Base-by-base conservation (phyloP, 768 basidiomycete species). In the Dendrothele bispora region DNA sequence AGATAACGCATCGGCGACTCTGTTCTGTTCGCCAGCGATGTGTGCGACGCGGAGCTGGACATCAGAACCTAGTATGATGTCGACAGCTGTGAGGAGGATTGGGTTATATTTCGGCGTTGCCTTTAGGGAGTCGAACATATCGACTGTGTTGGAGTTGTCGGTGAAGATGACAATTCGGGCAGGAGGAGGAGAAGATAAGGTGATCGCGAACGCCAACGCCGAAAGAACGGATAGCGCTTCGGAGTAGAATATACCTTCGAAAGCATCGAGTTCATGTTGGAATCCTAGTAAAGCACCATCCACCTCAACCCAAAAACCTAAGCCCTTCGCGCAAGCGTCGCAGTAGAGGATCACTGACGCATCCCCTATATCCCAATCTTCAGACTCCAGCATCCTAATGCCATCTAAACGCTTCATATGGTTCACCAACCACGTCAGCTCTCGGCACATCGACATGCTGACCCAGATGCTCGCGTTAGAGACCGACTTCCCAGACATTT, bases 171-270 rank as follows among this genome's bases (percentile, higher is more conserved):
- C 39, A 7, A 26, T 15, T 18, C 5, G 1, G 38, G 25, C n/a
- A 21, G 29, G 32, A 11, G n/a, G n/a, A 11, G n/a, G 7, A 27
- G 12, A 10, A 24, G 8, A 18, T 11, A 10, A 7, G 22, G 5
- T n/a, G n/a, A 34, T 34, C 12, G 28, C 24, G 6, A 37, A 41
- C 21, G 28, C n/a, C n/a, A 41, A n/a, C 43, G 63, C 58, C 0
- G 52, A 58, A 0, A 56, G 41, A 3, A 70, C 58, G 12, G 54
- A 48, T 0, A 66, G 36, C 0, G 66, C 62, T 39, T 70, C 62
- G 27, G 45, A 57, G 18, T 49, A 62, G 41, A 67, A 67, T 18
- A 68, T 70, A 20, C n/a, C n/a, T n/a, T n/a, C n/a, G n/a, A n/a
- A n/a, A n/a, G n/a, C n/a, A n/a, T n/a, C n/a, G n/a, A n/a, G n/a